Conservation (phyloP, 2,329 filamentous ascomycete genomes). For the Aspergillus caelatus region DNA sequence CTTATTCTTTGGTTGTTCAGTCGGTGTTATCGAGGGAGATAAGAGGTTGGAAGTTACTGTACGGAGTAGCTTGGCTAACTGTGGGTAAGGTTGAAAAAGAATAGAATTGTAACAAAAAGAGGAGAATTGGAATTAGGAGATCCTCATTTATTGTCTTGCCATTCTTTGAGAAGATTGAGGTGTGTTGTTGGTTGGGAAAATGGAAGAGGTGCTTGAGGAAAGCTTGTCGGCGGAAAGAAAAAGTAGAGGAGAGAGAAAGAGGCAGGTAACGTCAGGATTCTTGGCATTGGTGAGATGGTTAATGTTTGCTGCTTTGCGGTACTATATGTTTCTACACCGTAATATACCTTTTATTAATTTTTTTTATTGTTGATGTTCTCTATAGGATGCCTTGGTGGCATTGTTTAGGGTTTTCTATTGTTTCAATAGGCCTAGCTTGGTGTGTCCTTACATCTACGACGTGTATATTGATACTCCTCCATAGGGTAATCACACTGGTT, state of each 20-base stretch:
- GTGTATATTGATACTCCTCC: no score
- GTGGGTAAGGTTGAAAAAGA: constrained; percentile 1
- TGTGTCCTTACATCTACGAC: not conserved
- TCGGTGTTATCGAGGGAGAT: not conserved
- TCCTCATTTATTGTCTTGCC: not conserved
- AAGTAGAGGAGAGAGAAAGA: not conserved
- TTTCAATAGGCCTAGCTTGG: not conserved
- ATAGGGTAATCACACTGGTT: no score
- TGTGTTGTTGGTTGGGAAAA: not conserved
- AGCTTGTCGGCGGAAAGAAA: not conserved
- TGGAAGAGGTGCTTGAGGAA: not conserved
- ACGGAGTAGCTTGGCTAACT: not conserved
- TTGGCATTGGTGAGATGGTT: not conserved
- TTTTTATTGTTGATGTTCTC: no score
- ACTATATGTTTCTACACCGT: no score
- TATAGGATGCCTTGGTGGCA: no score
- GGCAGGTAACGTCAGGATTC: not conserved
- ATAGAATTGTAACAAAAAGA: constrained; percentile 4
- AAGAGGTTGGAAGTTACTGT: not conserved
- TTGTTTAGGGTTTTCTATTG: no score
- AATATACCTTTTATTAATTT: no score
- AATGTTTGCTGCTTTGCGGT: no score
- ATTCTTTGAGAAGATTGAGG: not conserved
- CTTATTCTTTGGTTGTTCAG: no score
- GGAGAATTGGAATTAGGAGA: not conserved